Percentiles rank a stretch among this genome's conserved stretches.
Evolutionary conservation across 257 asterid genomes (phyloP).

Genomic region (Capsicum chinense): DNA sequence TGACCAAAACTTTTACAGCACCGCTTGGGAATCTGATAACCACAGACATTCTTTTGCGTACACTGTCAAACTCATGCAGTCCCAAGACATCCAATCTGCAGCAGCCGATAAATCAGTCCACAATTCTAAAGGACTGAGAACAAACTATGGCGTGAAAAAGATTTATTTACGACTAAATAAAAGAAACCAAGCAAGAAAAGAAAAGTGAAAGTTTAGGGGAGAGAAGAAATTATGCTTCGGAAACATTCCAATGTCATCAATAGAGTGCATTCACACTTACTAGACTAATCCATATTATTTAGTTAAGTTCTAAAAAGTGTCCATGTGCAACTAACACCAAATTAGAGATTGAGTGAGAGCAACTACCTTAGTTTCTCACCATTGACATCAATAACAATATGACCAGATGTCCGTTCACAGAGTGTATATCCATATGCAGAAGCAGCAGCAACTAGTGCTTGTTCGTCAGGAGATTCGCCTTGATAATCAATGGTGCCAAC

Average conservation of each 20-base stretch:
- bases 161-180: background rate
- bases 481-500: conserved; percentile 69
- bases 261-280: conserved; percentile 2
- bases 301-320: background rate
- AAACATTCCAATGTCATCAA: background rate
- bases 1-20: conserved; percentile 86
- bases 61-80: conserved; percentile 97
- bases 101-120: conserved; percentile 14
- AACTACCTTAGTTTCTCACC: conserved; percentile 95
- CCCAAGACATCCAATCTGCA: conserved; percentile 99
- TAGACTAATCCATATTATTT: conserved; percentile 18
- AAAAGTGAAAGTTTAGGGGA: background rate
- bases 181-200: conserved; percentile 17
- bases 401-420: conserved; percentile 95
- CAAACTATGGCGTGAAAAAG: background rate
- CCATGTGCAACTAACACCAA: conserved; percentile 18
- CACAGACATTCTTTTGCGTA: conserved; percentile 98
- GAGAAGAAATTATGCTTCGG: conserved; percentile 3
- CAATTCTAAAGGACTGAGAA: background rate
- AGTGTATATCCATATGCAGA: conserved; percentile 94
- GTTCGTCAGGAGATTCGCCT: conserved; percentile 99
- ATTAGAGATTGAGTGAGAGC: conserved; percentile 30
- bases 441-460: conserved; percentile 93
- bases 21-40: conserved; percentile 79
- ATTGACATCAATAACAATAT: conserved; percentile 85